A percentile compares a stretch with the other conserved stretches of the same genome.
Evolutionary conservation across 2,329 filamentous ascomycete genomes (phyloP).

Genomic region (Colletotrichum viniferum): DNA sequence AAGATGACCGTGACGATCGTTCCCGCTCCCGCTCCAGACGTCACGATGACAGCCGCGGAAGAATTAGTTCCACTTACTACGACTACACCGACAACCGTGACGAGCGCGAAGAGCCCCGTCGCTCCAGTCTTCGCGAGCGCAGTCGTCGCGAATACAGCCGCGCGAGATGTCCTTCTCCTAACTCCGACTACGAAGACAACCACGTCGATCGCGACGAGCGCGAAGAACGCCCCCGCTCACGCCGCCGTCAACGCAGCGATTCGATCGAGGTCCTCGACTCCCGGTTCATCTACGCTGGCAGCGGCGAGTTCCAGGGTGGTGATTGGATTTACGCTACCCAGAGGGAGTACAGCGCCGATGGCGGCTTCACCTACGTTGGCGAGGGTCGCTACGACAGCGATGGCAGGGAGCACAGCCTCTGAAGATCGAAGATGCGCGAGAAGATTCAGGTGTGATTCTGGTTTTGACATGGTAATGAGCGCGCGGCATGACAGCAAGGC

Average conservation of each 20-base stretch:
- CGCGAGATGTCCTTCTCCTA: neutral
- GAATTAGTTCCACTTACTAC: neutral
- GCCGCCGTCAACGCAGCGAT: neutral
- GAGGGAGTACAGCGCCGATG: neutral
- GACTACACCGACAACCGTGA: fast-evolving
- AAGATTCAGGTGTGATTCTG: neutral
- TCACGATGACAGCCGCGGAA: neutral
- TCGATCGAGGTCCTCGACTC: neutral
- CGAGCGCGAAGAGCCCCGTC: fast-evolving
- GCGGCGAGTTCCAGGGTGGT: neutral
- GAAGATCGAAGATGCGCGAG: neutral
- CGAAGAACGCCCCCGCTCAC: neutral
- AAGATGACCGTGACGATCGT: fast-evolving
- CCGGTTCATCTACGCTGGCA: neutral
- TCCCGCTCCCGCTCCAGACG: neutral
- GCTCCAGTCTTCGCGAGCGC: neutral
- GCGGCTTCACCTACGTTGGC: neutral
- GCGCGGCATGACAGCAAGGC: neutral
- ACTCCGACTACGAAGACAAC: neutral
- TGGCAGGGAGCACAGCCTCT: neutral
- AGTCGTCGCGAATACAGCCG: neutral
- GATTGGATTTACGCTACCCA: neutral
- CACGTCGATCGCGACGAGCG: neutral
- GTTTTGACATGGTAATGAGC: neutral
- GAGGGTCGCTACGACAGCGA: neutral